A percentile compares a stretch with the other conserved stretches of the same genome.
Conservation (phyloP, 2,329 filamentous ascomycete genomes). For the Basipetospora sp. region DNA sequence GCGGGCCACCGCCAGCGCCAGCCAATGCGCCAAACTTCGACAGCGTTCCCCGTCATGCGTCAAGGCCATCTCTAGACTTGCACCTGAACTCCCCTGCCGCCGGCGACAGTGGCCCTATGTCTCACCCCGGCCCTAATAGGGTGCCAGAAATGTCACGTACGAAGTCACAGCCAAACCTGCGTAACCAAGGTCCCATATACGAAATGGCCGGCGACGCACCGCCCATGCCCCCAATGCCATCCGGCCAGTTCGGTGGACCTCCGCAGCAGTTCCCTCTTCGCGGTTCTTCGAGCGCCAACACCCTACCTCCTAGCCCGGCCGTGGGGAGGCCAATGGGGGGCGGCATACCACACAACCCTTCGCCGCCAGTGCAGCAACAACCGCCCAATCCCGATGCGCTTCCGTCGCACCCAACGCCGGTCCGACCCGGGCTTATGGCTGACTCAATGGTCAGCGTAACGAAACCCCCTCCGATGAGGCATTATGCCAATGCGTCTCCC, state of each 20-base stretch:
- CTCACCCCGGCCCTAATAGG: slow-evolving; percentile 31
- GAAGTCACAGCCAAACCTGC: slow-evolving; percentile 53
- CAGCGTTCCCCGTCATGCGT: slow-evolving; percentile 25
- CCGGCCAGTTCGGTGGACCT: slow-evolving; percentile 3
- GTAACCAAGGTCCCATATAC: slow-evolving; percentile 54
- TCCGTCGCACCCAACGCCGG: slow-evolving; percentile 46
- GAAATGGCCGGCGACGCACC: slow-evolving; percentile 57
- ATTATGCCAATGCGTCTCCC: slow-evolving; percentile 25
- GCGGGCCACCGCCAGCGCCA: neutral
- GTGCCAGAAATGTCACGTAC: slow-evolving; percentile 42
- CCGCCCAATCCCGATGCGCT: slow-evolving; percentile 28
- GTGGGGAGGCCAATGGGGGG: neutral
- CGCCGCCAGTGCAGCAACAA: slow-evolving; percentile 16
- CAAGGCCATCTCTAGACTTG: slow-evolving; percentile 12
- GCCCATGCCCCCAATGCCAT: slow-evolving; percentile 21
- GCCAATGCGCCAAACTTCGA: slow-evolving; percentile 28
- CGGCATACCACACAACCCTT: slow-evolving; percentile 8
- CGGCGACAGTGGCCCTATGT: neutral
- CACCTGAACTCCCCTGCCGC: slow-evolving; percentile 25
- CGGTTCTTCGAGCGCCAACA: neutral
- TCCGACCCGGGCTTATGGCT: slow-evolving; percentile 47
- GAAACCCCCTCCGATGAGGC: slow-evolving; percentile 44
- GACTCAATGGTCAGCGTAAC: slow-evolving; percentile 41
- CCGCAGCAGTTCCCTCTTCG: neutral
- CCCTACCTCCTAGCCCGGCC: neutral